A percentile compares a stretch with the other conserved stretches of the same genome.
Evolutionary conservation across 306 rosid species (phyloP).

Genomic region (Cucurbita moschata): DNA sequence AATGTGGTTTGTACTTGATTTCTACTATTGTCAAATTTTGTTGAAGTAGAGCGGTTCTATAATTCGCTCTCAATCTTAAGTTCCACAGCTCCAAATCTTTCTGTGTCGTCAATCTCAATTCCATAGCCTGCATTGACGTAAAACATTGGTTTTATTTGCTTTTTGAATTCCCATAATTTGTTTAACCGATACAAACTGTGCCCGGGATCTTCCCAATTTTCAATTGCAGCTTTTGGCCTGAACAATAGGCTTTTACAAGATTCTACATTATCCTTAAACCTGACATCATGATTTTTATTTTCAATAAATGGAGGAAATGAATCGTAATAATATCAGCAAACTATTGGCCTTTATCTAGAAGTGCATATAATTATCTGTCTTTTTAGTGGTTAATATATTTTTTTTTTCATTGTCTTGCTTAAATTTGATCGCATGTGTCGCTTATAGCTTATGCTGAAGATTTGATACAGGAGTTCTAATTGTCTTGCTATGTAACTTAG

Average conservation of each 20-base stretch:
- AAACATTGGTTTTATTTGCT: background rate
- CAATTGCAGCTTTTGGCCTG: background rate
- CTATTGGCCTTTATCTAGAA: background rate
- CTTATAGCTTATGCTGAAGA: background rate
- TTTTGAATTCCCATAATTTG: background rate
- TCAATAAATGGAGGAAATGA: background rate
- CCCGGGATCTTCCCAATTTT: background rate
- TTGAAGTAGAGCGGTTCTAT: background rate
- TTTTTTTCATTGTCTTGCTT: background rate
- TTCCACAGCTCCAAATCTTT: background rate
- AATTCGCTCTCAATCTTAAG: background rate
- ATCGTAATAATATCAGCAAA: background rate
- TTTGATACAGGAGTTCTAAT: background rate
- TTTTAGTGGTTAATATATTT: background rate
- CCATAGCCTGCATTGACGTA: background rate
- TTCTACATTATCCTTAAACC: background rate
- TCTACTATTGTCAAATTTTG: background rate
- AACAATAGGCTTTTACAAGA: background rate
- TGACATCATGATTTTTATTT: background rate
- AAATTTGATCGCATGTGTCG: background rate
- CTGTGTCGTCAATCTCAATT: background rate
- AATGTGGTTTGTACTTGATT: background rate
- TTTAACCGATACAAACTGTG: background rate
- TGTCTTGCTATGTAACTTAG: background rate
- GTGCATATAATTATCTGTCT: background rate